Evolutionary conservation across 495 filamentous ascomycete species (phyloP), one percentile per base, ranked within the genome.

Genomic region (Pseudevernia furfuracea): DNA sequence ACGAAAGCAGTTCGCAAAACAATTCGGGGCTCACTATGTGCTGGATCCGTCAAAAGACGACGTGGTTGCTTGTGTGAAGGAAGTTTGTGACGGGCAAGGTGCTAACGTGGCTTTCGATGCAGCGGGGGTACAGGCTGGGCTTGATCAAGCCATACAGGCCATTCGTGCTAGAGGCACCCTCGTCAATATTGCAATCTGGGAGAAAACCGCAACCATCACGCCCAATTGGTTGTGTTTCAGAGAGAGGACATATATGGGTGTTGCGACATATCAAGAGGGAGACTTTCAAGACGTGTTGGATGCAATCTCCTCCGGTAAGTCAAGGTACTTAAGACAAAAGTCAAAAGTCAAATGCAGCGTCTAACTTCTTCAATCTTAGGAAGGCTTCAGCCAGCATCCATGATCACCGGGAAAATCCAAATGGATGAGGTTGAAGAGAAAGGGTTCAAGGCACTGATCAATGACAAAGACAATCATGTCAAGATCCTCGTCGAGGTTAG

Each of bases 121-220:
- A 21, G 82, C 85, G 4, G 84, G 84, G 11, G 82, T 85, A 39
- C 78, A 81, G 64, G 70, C 69, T 11, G 82, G 76, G 12, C 71
- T 88, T 5, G 74, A 82, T 41, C 72, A 74, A 48, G 82, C 80
- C 4, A 76, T 84, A 41, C 70, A 75, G 46, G 76, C 81, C 0
- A 71, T 81, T 41, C 74, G 81, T 17, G 76, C 76, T 6, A 72
- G 79, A 48, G 85, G 85, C 7, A 85, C 82, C 0, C 75, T 85
- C 36, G 79, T 87, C 15, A 87, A 87, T 64, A 79, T 87, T 57
- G 82, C 85, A 1, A 77, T 87, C 34, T 87, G 84, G 84, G 84
- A 85, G 69, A 80, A 80, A 67, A 58, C 69, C 3, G 77, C 78
- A 21, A 72, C 72, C 11, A 72, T 87, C 30, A 65, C 71, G 7